A percentile compares a stretch with the other conserved stretches of the same genome.
These are phyloP conservation scores for Colletotrichum endophyticum DNA, from an alignment of 2,329 filamentous ascomycete genomes.

Conservation along the genomic window DNA sequence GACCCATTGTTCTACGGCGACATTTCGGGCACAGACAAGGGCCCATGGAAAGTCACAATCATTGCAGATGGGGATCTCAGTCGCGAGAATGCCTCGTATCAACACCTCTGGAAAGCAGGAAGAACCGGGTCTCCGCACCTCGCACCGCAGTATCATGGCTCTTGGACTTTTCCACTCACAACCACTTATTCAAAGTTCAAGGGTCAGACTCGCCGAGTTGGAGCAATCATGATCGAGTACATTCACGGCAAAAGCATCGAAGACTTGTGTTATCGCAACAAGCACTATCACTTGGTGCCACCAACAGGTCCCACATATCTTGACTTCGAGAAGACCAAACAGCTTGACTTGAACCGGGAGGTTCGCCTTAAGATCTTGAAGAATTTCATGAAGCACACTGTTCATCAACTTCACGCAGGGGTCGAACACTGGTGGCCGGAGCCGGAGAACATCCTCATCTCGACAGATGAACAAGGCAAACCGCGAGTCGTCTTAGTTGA, in stretches of 20 bases:
- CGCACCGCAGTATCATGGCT: not conserved
- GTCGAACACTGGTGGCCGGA: not conserved
- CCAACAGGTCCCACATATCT: not conserved
- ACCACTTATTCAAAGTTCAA: not conserved
- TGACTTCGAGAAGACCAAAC: not conserved
- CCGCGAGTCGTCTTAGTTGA: not conserved
- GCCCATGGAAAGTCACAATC: not conserved
- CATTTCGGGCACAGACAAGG: not conserved
- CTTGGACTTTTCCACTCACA: rapidly evolving
- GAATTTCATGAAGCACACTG: not conserved
- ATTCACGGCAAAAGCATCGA: not conserved
- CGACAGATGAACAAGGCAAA: rapidly evolving
- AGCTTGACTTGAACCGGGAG: not conserved
- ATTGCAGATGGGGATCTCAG: not conserved
- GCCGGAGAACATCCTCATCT: not conserved
- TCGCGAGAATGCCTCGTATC: not conserved
- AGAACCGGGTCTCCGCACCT: not conserved
- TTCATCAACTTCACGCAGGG: not conserved
- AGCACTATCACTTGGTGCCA: not conserved
- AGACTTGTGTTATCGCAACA: not conserved
- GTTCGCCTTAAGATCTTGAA: rapidly evolving
- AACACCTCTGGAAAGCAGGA: not conserved
- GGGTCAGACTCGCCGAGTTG: not conserved
- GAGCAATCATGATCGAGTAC: not conserved
- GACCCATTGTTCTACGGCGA: not conserved